These are phyloP conservation scores for Pythium insidiosum DNA, from an alignment of 352 stramenopile genomes.

Conservation along the genomic window DNA sequence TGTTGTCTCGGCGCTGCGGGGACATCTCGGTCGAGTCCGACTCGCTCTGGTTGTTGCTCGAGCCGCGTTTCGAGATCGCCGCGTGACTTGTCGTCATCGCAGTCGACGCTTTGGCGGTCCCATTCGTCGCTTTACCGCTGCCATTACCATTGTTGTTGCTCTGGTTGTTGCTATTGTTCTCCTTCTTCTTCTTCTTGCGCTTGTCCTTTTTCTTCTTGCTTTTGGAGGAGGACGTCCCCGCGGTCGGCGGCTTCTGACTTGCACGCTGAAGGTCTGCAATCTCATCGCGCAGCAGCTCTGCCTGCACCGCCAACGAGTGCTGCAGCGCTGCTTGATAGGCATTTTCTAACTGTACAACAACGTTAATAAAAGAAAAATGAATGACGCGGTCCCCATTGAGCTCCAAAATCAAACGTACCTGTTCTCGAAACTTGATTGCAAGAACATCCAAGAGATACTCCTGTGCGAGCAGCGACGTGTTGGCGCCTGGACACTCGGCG, in stretches of 20 bases:
- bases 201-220: conserved; percentile 79
- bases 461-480: conserved; percentile 66
- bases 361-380: conserved; percentile 8
- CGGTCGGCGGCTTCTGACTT: conserved; percentile 19
- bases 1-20: conserved; percentile 10
- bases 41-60: conserved; percentile 6
- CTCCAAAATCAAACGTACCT: conserved; percentile 26
- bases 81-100: neutral
- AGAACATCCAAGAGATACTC: conserved; percentile 75
- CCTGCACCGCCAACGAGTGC: conserved; percentile 65
- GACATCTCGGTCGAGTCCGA: conserved; percentile 2
- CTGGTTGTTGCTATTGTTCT: conserved; percentile 15
- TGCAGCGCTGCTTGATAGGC: conserved; percentile 72
- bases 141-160: neutral
- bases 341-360: conserved; percentile 40
- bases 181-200: conserved; percentile 68
- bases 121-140: neutral
- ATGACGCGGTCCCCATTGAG: neutral
- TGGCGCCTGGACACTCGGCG: conserved; percentile 57
- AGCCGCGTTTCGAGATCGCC: neutral
- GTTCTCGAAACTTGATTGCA: conserved; percentile 71
- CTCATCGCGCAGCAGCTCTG: conserved; percentile 64
- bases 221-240: conserved; percentile 22
- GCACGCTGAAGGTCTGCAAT: conserved; percentile 57
- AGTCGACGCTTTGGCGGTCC: neutral